Conservation (phyloP, 1,139 yeast species). For the Insectozyma bohioensis region DNA sequence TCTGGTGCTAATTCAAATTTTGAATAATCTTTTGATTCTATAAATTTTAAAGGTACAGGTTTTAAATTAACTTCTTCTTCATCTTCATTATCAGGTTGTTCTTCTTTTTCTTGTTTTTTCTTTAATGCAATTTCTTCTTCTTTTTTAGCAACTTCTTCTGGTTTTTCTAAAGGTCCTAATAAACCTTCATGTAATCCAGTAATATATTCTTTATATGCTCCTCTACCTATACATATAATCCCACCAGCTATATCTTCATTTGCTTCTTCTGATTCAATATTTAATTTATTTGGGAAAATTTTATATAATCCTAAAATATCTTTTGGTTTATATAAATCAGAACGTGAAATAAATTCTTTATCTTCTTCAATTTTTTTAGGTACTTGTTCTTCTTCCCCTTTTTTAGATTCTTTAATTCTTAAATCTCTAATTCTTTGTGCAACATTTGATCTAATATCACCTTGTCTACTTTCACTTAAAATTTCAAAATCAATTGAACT, state of each 20-base stretch:
- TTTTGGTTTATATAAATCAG: constrained; percentile 48
- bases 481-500: constrained; percentile 87
- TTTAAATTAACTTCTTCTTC: constrained; percentile 23
- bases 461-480: constrained; percentile 76
- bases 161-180: constrained; percentile 82
- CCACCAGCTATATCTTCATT: constrained; percentile 62
- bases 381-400: constrained; percentile 5
- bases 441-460: constrained; percentile 78
- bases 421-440: constrained; percentile 79
- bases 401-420: constrained; percentile 36
- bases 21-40: constrained; percentile 55
- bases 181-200: constrained; percentile 93
- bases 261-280: constrained; percentile 49
- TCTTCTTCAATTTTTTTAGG: constrained; percentile 3
- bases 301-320: constrained; percentile 62
- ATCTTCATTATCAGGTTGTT: constrained; percentile 45
- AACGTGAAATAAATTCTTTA: constrained; percentile 27
- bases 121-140: constrained; percentile 26
- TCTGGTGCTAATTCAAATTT: constrained; percentile 62
- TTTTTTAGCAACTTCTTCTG: constrained; percentile 35
- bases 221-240: constrained; percentile 88
- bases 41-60: constrained; percentile 65
- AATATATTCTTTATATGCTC: constrained; percentile 91
- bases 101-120: constrained; percentile 26
- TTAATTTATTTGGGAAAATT: constrained; percentile 31